A percentile compares a stretch with the other conserved stretches of the same genome.
Evolutionary conservation across 225 moss, liverwort and hornwort genomes (phyloP).

Genomic region (Lunularia cruciata): DNA sequence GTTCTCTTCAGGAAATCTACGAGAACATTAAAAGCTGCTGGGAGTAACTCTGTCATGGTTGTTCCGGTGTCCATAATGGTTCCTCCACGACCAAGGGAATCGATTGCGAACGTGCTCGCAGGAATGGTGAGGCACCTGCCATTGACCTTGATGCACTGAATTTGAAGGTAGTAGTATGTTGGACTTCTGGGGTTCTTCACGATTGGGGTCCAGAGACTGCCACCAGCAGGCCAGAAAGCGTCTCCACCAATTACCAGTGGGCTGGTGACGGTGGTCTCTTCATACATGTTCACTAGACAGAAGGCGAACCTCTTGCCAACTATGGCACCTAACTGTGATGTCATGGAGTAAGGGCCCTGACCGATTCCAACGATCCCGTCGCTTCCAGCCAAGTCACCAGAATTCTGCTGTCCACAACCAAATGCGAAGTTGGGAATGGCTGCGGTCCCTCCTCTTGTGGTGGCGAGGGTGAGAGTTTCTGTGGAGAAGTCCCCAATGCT

Average conservation of each 20-base stretch:
- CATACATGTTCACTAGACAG: conserved; percentile 31
- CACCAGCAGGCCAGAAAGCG: conserved; percentile 11
- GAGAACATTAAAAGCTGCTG: conserved; percentile 24
- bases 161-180: conserved; percentile 32
- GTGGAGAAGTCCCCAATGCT: conserved; percentile 28
- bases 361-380: conserved; percentile 50
- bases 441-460: background rate
- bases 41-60: conserved; percentile 33
- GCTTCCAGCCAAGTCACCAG: conserved; percentile 21
- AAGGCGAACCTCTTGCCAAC: conserved; percentile 38
- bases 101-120: conserved; percentile 11
- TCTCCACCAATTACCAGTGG: conserved; percentile 34
- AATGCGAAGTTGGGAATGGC: conserved; percentile 31
- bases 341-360: conserved; percentile 32
- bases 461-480: conserved; percentile 28
- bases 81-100: conserved; percentile 33
- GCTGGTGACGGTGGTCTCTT: conserved; percentile 27
- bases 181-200: conserved; percentile 14
- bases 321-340: conserved; percentile 32
- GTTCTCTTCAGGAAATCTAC: background rate
- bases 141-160: conserved; percentile 27
- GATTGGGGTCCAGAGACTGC: conserved; percentile 31
- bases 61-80: conserved; percentile 47
- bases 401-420: conserved; percentile 39
- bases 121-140: conserved; percentile 21